A percentile compares a stretch with the other conserved stretches of the same genome.
Evolutionary conservation across 768 basidiomycete species (phyloP).

Genomic region (Pholiota conissans): DNA sequence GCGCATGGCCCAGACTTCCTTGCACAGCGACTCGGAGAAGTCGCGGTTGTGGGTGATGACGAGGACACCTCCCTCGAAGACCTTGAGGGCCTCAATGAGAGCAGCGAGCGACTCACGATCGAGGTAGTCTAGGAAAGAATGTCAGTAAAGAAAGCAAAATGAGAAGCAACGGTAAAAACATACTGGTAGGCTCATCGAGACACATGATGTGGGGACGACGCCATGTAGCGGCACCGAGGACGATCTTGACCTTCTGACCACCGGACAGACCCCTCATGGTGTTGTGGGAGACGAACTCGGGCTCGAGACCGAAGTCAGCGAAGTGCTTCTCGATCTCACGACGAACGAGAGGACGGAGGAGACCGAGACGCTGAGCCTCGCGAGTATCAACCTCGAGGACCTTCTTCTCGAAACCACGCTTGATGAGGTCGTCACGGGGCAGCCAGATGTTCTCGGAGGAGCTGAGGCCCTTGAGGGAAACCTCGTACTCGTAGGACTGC

Average conservation of each 20-base stretch:
- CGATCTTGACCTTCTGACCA: slow-evolving; percentile 99
- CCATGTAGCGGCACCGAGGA: slow-evolving; percentile 98
- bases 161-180: slow-evolving; percentile 17
- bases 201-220: slow-evolving; percentile 97
- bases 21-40: slow-evolving; percentile 72
- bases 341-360: slow-evolving; percentile 95
- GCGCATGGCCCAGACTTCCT: slow-evolving; percentile 99
- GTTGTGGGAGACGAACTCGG: slow-evolving; percentile 99
- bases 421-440: slow-evolving; percentile 93
- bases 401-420: slow-evolving; percentile 99
- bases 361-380: slow-evolving; percentile 94
- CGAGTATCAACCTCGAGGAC: slow-evolving; percentile 96
- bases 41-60: slow-evolving; percentile 98
- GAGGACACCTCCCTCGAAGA: slow-evolving; percentile 97
- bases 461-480: slow-evolving; percentile 91
- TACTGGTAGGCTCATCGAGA: slow-evolving; percentile 94
- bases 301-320: slow-evolving; percentile 97
- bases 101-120: slow-evolving; percentile 99
- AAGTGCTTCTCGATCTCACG: slow-evolving; percentile 99
- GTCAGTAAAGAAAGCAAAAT: neutral
- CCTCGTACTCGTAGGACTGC: slow-evolving; percentile 99
- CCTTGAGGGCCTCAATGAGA: slow-evolving; percentile 96
- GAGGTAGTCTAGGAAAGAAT: slow-evolving; percentile 74
- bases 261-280: slow-evolving; percentile 98
- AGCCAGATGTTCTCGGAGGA: slow-evolving; percentile 99